Conservation (phyloP, 1,284 basidiomycete genomes). For the Puccinia horiana region DNA sequence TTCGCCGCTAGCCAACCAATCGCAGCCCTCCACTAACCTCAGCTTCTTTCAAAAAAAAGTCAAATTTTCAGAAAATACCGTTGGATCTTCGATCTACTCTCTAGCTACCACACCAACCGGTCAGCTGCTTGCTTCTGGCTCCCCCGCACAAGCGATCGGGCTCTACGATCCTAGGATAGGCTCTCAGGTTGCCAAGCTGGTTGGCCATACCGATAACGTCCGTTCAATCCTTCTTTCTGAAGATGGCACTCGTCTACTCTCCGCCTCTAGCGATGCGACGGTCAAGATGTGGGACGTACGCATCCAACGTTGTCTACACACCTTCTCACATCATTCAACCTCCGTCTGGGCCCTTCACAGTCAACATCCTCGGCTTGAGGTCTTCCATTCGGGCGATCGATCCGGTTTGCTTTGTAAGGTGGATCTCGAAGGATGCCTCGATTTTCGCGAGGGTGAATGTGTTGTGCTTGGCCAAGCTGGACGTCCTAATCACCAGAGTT, state of each 20-base stretch:
- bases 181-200: constrained; percentile 68
- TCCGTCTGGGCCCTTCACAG: constrained; percentile 93
- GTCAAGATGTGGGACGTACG: constrained; percentile 82
- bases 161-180: constrained; percentile 87
- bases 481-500: constrained; percentile 49
- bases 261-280: constrained; percentile 81
- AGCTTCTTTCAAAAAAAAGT: constrained; percentile 57
- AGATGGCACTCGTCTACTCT: constrained; percentile 82
- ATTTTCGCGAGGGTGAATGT: constrained; percentile 85
- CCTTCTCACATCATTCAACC: constrained; percentile 91
- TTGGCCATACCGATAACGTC: constrained; percentile 96
- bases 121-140: constrained; percentile 78
- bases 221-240: constrained; percentile 82
- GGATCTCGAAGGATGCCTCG: constrained; percentile 77
- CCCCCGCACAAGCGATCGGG: constrained; percentile 83
- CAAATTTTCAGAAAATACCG: constrained; percentile 52
- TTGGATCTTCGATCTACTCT: constrained; percentile 59
- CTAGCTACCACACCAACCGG: constrained; percentile 68
- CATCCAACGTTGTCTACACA: constrained; percentile 85
- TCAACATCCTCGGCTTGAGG: constrained; percentile 79
- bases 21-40: constrained; percentile 67
- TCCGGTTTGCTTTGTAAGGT: constrained; percentile 85
- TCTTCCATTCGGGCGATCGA: constrained; percentile 94
- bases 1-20: constrained; percentile 66
- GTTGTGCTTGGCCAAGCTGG: constrained; percentile 74